Base-by-base conservation (phyloP, 768 basidiomycete species). In the Ephemerocybe angulata region DNA sequence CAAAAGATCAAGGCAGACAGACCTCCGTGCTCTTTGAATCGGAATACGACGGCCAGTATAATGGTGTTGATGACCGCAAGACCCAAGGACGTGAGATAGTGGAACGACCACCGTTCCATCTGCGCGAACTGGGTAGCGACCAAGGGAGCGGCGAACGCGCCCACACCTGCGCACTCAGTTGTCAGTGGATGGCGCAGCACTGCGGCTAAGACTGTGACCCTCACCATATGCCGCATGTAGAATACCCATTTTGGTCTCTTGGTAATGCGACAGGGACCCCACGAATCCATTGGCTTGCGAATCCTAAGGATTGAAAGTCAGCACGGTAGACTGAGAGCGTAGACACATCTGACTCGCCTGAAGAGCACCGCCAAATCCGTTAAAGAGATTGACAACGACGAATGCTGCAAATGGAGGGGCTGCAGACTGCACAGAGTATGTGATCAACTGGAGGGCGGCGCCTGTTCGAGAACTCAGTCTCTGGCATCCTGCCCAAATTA, bases 81-180 rank as follows among this genome's bases (percentile, higher is more conserved):
- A 1, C 82, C 86, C 0, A 92, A 67, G 0, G 89, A 90, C 1
- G 72, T 72, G 8, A 93, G 75, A 63, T 84, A 94, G 65, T 93
- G 87, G 65, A 88, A 86, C 1, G 85, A 87, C 92, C 91, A 93
- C 29, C 71, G 78, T 0, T 58, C 66, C 24, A 81, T 61, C 52
- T 82, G 80, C 0, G 88, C 75, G 59, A 95, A 94, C 53, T 90
- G 87, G 0, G 93, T 95, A 0, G 92, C 80, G 0, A 86, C 82
- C 17, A 95, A 76, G 2, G 93, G 93, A 0, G 91, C 67, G 10
- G 73, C 72, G 13, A 89, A 71, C 1, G 88, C 87, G 1, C 88
- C 88, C 0, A 78, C 70, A 22, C 88, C 87, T 88, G 30, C 3
- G 47, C 46, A 31, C 50, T 17, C 33, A 47, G 29, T 7, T 13